A percentile compares a stretch with the other conserved stretches of the same genome.
Evolutionary conservation across 257 asterid genomes (phyloP).

Genomic region (Ligustrum vulgare): DNA sequence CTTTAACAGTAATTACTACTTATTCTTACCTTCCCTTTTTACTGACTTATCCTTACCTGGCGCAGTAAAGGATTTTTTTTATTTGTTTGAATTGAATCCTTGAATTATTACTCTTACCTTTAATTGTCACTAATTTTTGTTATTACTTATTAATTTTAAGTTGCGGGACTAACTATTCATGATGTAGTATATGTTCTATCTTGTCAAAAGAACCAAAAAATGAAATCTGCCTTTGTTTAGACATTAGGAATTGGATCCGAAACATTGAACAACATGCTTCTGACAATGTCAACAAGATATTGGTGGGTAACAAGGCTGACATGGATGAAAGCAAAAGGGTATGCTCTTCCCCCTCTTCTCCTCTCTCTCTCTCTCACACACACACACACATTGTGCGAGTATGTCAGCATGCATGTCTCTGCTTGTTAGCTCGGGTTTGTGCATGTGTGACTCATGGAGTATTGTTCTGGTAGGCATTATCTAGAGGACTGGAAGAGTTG

Average conservation of each 20-base stretch:
- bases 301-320: background rate
- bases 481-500: background rate
- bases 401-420: background rate
- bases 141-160: background rate
- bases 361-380: background rate
- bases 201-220: slow-evolving; percentile 3
- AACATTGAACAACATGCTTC: background rate
- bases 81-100: background rate
- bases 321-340: background rate
- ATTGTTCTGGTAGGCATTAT: slow-evolving; percentile 13
- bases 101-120: background rate
- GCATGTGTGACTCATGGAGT: background rate
- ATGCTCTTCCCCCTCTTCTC: background rate
- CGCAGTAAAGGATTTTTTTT: background rate
- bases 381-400: no score
- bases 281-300: background rate
- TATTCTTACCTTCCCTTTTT: slow-evolving; percentile 13
- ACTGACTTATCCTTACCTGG: background rate
- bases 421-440: background rate
- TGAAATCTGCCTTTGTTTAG: slow-evolving; percentile 11
- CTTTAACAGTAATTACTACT: slow-evolving; percentile 62
- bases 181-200: background rate
- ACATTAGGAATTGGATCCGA: background rate
- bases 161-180: background rate
- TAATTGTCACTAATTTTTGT: slow-evolving; percentile 1